Percentiles rank a stretch among this genome's conserved stretches.
These are phyloP conservation scores for Hypocrella siamensis DNA, from an alignment of 2,329 filamentous ascomycete genomes.

Conservation along the genomic window DNA sequence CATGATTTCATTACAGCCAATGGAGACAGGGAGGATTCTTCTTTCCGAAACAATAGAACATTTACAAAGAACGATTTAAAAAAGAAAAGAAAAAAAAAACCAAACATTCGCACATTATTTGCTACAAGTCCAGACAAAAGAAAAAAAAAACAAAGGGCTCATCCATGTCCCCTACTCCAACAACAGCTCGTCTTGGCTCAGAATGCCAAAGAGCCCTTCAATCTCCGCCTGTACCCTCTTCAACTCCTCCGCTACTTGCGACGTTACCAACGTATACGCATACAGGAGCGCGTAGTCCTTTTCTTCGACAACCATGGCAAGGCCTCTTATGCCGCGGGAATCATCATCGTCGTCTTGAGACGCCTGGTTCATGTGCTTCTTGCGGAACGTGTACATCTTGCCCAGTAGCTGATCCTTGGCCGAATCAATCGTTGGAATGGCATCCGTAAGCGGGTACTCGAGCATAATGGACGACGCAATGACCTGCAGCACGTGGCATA, in stretches of 20 bases:
- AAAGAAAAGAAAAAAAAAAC: no score
- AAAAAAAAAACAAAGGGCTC: no score
- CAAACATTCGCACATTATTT: no score
- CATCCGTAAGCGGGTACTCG: slow-evolving; percentile 83
- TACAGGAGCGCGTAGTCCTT: slow-evolving; percentile 85
- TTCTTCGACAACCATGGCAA: slow-evolving; percentile 37
- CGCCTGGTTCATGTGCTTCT: slow-evolving; percentile 35
- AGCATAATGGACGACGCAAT: slow-evolving; percentile 87
- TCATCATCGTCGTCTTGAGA: slow-evolving; percentile 7
- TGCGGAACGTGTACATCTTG: slow-evolving; percentile 76
- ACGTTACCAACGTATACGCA: slow-evolving; percentile 64
- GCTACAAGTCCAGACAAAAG: no score
- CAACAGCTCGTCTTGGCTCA: slow-evolving; percentile 43
- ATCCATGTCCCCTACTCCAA: slow-evolving; percentile 33
- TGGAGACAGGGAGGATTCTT: no score
- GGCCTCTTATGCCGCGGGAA: slow-evolving; percentile 6
- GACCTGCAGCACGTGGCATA: slow-evolving; percentile 77
- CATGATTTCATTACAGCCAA: no score
- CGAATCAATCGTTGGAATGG: slow-evolving; percentile 67
- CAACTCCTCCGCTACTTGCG: slow-evolving; percentile 50
- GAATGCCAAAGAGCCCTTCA: slow-evolving; percentile 45
- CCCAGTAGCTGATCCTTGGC: slow-evolving; percentile 70
- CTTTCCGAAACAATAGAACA: no score
- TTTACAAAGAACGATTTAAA: no score
- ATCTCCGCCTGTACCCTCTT: slow-evolving; percentile 44